A percentile compares a stretch with the other conserved stretches of the same genome.
Evolutionary conservation across 1,139 yeast genomes (phyloP).

Genomic region (Debaryomyces udenii): DNA sequence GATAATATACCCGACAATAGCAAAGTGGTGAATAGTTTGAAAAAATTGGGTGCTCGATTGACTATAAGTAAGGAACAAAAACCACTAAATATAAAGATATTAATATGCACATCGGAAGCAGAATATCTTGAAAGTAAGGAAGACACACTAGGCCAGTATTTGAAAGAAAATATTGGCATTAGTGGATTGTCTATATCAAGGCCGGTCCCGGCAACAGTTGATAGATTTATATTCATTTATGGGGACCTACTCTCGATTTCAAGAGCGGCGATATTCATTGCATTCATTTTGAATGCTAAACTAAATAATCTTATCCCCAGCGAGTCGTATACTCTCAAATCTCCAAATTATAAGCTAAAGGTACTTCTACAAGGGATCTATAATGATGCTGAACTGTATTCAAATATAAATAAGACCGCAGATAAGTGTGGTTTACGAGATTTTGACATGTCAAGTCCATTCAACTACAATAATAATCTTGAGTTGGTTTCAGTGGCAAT

Average conservation of each 20-base stretch:
- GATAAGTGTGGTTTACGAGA: constrained; percentile 10
- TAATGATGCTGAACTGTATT: neutral
- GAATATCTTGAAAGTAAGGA: constrained; percentile 23
- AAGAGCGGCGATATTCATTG: constrained; percentile 26
- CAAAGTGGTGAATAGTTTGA: constrained; percentile 24
- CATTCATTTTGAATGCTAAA: constrained; percentile 26
- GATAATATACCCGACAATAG: constrained; percentile 23
- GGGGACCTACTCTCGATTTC: constrained; percentile 28
- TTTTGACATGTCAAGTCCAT: constrained; percentile 16
- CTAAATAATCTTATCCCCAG: constrained; percentile 27
- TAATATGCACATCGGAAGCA: constrained; percentile 33
- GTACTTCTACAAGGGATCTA: constrained; percentile 10
- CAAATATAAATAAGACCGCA: constrained; percentile 5
- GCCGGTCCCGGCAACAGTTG: constrained; percentile 29
- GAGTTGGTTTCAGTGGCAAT: constrained; percentile 16
- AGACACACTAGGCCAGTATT: constrained; percentile 11
- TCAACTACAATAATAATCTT: constrained; percentile 15
- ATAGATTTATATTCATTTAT: constrained; percentile 29
- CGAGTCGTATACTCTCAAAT: constrained; percentile 34
- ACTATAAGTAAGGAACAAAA: constrained; percentile 5
- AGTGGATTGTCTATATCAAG: constrained; percentile 26
- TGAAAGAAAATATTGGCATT: constrained; percentile 23
- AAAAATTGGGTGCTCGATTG: constrained; percentile 17
- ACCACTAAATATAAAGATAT: constrained; percentile 18
- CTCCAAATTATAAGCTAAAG: constrained; percentile 27